Evolutionary conservation across 352 stramenopile species (phyloP).

Genomic region (Pilasporangium apinafurcum): DNA sequence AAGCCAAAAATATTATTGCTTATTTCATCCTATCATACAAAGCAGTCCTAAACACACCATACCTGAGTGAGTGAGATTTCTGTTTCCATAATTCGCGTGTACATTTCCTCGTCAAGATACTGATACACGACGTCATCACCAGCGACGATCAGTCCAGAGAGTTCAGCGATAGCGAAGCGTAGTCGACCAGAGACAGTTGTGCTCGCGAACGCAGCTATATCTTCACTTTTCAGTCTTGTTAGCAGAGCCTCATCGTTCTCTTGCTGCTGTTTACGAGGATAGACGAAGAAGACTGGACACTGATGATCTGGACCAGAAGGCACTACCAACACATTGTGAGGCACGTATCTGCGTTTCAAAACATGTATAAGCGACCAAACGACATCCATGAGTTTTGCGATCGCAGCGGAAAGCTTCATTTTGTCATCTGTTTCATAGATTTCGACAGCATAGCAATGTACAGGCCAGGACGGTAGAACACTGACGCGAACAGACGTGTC

Average conservation of each 20-base stretch:
- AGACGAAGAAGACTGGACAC: constrained; percentile 33
- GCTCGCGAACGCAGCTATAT: too few species aligned
- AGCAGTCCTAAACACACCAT: background rate
- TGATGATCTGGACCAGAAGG: background rate
- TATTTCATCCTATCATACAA: too few species aligned
- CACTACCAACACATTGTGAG: constrained; percentile 56
- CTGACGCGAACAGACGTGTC: constrained; percentile 8
- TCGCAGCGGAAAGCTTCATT: background rate
- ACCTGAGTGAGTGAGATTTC: constrained; percentile 52
- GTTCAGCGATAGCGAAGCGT: constrained; percentile 53
- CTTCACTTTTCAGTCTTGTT: background rate
- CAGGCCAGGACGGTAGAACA: constrained; percentile 33
- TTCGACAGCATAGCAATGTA: constrained; percentile 35
- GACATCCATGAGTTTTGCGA: constrained; percentile 7
- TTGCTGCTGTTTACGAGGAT: constrained; percentile 44
- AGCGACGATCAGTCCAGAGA: constrained; percentile 47
- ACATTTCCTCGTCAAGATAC: constrained; percentile 28
- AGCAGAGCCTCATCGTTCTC: constrained; percentile 29
- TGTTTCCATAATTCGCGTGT: constrained; percentile 23
- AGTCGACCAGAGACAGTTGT: constrained; percentile 20
- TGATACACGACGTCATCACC: constrained; percentile 20
- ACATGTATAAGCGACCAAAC: constrained; percentile 35
- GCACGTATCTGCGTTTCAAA: constrained; percentile 24
- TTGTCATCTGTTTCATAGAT: background rate
- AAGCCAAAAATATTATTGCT: too few species aligned